These are phyloP conservation scores for Davidsoniella neocaledoniae DNA, from an alignment of 2,329 filamentous ascomycete species.

Conservation along the genomic window DNA sequence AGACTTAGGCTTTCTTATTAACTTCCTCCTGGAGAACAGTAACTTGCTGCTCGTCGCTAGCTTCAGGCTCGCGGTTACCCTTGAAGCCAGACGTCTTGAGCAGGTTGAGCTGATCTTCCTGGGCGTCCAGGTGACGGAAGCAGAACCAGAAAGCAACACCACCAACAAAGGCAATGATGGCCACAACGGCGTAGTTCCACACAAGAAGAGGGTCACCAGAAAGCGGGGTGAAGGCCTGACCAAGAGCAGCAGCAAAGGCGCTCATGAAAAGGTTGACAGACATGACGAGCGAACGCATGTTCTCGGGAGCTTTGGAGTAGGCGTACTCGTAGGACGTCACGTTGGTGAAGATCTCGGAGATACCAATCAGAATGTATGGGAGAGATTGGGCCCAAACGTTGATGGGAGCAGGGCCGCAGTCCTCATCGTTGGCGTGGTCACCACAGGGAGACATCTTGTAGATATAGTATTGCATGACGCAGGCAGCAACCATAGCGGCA, in stretches of 20 bases:
- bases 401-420: conserved; percentile 41
- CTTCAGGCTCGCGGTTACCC: conserved; percentile 24
- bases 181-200: conserved; percentile 54
- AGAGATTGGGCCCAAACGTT: conserved; percentile 45
- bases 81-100: conserved; percentile 28
- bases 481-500: conserved; percentile 41
- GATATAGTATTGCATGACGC: conserved; percentile 43
- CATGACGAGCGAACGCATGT: conserved; percentile 65
- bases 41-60: conserved; percentile 12
- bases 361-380: conserved; percentile 33
- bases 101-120: conserved; percentile 56
- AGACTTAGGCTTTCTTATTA: conserved; percentile 7
- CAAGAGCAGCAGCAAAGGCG: conserved; percentile 51
- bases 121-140: conserved; percentile 45
- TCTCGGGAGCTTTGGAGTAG: conserved; percentile 59
- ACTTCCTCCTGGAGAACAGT: conserved; percentile 1
- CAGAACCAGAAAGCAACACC: conserved; percentile 51
- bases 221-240: conserved; percentile 48
- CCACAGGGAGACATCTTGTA: conserved; percentile 49
- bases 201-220: conserved; percentile 47
- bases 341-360: conserved; percentile 37
- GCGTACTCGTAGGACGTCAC: conserved; percentile 55
- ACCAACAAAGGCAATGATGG: conserved; percentile 44
- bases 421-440: conserved; percentile 30
- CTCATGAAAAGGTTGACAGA: conserved; percentile 54